Conservation (phyloP, 495 filamentous ascomycete genomes). For the Hypoxylon subgilvum region DNA sequence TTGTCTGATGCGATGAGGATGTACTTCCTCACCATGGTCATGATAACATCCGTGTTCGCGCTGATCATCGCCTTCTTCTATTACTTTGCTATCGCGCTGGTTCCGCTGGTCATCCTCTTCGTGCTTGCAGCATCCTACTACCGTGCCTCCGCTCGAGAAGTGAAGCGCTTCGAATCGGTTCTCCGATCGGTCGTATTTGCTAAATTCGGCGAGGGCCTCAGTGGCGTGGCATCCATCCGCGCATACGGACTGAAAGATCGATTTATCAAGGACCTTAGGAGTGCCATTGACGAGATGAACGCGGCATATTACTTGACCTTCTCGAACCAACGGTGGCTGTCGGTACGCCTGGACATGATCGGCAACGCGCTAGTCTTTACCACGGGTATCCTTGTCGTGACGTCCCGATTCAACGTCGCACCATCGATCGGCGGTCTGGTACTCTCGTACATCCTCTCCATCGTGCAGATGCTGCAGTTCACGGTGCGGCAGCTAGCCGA, state of each 20-base stretch:
- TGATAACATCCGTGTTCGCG: slow-evolving; percentile 78
- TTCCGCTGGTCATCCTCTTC: slow-evolving; percentile 80
- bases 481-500: slow-evolving; percentile 93
- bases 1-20: slow-evolving; percentile 90
- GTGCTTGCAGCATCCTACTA: slow-evolving; percentile 87
- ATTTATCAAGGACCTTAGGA: slow-evolving; percentile 71
- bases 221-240: slow-evolving; percentile 81
- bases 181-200: slow-evolving; percentile 86
- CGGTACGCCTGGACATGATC: slow-evolving; percentile 80
- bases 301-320: slow-evolving; percentile 93
- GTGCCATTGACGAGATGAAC: slow-evolving; percentile 87
- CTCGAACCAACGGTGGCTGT: slow-evolving; percentile 91
- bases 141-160: slow-evolving; percentile 84
- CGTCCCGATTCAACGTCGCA: slow-evolving; percentile 83
- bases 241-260: slow-evolving; percentile 81
- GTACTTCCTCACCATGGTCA: slow-evolving; percentile 84
- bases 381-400: slow-evolving; percentile 88
- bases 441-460: slow-evolving; percentile 87
- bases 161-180: slow-evolving; percentile 91
- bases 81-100: slow-evolving; percentile 90
- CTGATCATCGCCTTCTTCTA: slow-evolving; percentile 92
- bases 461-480: slow-evolving; percentile 97
- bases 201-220: slow-evolving; percentile 87
- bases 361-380: slow-evolving; percentile 83
- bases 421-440: slow-evolving; percentile 88